A percentile compares a stretch with the other conserved stretches of the same genome.
These are phyloP conservation scores for Pulveroboletus ravenelii DNA, from an alignment of 768 basidiomycete species.

Conservation along the genomic window DNA sequence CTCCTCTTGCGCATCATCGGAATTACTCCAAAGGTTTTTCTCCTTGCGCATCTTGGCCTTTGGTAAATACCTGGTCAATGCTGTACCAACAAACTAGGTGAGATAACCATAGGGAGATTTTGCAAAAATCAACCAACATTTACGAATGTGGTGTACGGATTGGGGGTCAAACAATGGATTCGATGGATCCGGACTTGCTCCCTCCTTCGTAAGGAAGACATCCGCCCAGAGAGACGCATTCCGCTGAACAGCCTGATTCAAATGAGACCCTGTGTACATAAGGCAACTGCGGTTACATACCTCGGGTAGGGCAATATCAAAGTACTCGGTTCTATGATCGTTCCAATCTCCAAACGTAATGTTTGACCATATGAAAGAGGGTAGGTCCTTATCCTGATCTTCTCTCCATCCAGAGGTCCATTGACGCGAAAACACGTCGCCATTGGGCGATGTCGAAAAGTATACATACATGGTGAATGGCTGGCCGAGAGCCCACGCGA, in stretches of 20 bases:
- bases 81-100: slow-evolving; percentile 35
- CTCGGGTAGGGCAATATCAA: slow-evolving; percentile 62
- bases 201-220: slow-evolving; percentile 65
- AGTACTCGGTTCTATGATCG: slow-evolving; percentile 51
- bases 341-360: slow-evolving; percentile 76
- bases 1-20: slow-evolving; percentile 38
- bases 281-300: slow-evolving; percentile 35
- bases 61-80: slow-evolving; percentile 80
- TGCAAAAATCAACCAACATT: slow-evolving; percentile 46
- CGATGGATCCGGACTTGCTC: slow-evolving; percentile 60
- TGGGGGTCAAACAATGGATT: slow-evolving; percentile 47
- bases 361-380: slow-evolving; percentile 72
- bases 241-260: slow-evolving; percentile 58
- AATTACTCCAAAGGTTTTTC: slow-evolving; percentile 66
- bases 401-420: slow-evolving; percentile 48
- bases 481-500: slow-evolving; percentile 59
- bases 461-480: slow-evolving; percentile 68
- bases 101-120: neutral
- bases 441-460: slow-evolving; percentile 60
- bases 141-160: slow-evolving; percentile 66
- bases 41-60: slow-evolving; percentile 71
- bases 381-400: slow-evolving; percentile 48
- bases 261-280: slow-evolving; percentile 4
- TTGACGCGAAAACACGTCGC: slow-evolving; percentile 53
- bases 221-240: slow-evolving; percentile 86